Evolutionary conservation across 805 yeast species (phyloP).

Genomic region (Candida nanaspora): DNA sequence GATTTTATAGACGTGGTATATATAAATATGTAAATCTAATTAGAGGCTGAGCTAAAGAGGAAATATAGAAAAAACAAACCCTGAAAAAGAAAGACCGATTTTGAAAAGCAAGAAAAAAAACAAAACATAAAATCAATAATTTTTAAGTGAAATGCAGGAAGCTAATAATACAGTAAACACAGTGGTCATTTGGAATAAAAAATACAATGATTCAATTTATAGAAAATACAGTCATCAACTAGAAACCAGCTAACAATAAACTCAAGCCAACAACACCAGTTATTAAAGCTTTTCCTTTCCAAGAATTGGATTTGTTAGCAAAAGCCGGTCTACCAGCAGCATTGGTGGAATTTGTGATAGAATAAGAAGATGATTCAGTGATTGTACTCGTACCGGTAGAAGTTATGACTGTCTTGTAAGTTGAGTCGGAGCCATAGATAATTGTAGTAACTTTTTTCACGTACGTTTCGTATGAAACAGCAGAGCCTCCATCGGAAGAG

Average conservation of each 20-base stretch:
- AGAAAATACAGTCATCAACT: too few relatives aligned
- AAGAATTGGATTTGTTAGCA: conserved; percentile 5
- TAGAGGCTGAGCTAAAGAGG: too few relatives aligned
- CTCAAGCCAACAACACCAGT: conserved; percentile 15
- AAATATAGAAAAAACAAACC: too few relatives aligned
- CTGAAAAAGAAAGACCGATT: too few relatives aligned
- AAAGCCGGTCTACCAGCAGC: conserved; percentile 7
- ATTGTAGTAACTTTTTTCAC: neutral
- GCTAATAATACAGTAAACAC: too few relatives aligned
- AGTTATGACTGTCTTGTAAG: conserved; percentile 7
- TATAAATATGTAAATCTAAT: too few relatives aligned
- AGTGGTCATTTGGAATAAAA: too few relatives aligned
- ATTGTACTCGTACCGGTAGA: conserved; percentile 9
- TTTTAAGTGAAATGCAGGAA: too few relatives aligned
- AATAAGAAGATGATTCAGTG: conserved; percentile 11
- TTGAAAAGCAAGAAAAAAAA: too few relatives aligned
- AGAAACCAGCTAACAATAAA: conserved; percentile 13
- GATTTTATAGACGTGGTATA: too few relatives aligned
- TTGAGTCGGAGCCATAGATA: conserved; percentile 1
- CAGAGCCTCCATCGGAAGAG: too few relatives aligned
- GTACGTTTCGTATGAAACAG: conserved; percentile 3
- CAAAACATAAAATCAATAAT: too few relatives aligned
- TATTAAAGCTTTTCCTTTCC: conserved; percentile 16
- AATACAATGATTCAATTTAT: neutral
- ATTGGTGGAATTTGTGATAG: conserved; percentile 11